Conservation (phyloP, 1,139 yeast species). For the Insectozyma bohioensis region DNA sequence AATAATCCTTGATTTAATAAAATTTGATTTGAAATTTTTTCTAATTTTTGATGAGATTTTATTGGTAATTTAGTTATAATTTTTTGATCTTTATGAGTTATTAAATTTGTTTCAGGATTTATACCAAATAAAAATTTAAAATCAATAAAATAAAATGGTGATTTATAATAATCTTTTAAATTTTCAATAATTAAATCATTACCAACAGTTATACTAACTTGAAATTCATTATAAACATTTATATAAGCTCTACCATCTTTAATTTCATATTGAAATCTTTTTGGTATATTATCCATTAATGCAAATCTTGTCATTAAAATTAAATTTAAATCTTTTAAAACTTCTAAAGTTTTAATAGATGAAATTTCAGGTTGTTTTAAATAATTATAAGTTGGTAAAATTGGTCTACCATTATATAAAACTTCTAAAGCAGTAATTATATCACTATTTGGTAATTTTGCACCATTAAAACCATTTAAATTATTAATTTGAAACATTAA, state of each 20-base stretch:
- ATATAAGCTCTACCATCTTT: conserved; percentile 78
- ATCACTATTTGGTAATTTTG: conserved; percentile 89
- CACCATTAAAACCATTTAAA: conserved; percentile 70
- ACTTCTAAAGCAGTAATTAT: conserved; percentile 85
- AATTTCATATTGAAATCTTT: conserved; percentile 61
- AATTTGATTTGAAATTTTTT: conserved; percentile 55
- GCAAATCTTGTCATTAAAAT: conserved; percentile 77
- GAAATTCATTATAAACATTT: conserved; percentile 60
- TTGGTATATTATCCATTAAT: conserved; percentile 58
- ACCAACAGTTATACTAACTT: conserved; percentile 22
- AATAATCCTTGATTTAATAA: conserved; percentile 52
- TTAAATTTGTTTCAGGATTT: conserved; percentile 34
- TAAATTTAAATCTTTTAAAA: conserved; percentile 69
- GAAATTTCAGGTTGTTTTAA: conserved; percentile 52
- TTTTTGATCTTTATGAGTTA: conserved; percentile 28
- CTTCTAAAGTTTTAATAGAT: conserved; percentile 57
- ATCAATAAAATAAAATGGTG: conserved; percentile 78
- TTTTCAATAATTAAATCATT: conserved; percentile 48
- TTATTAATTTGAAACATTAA: conserved; percentile 50
- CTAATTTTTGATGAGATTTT: conserved; percentile 46
- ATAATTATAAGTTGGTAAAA: conserved; percentile 65
- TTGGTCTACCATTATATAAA: conserved; percentile 73
- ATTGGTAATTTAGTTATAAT: conserved; percentile 34
- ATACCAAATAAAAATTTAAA: conserved; percentile 62
- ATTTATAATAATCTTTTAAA: conserved; percentile 34